Percentiles rank a stretch among this genome's conserved stretches.
phyloP scores from a whole-genome alignment of 768 basidiomycete species.

The Tricholoma bakamatsutake region DNA sequence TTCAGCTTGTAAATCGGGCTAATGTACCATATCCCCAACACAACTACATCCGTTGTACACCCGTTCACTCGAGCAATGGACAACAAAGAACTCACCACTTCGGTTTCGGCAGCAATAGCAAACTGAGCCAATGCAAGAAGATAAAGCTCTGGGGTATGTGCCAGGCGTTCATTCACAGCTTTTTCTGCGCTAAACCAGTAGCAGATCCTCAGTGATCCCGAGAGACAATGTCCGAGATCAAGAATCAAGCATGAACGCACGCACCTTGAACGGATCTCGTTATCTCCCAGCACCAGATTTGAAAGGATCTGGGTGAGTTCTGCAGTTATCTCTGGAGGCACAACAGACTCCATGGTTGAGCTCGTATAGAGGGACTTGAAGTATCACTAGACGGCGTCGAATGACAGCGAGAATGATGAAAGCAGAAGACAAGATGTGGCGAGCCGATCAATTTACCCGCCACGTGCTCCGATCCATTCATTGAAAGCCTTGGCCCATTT shows the following conservation, averaged over 20 bases:
- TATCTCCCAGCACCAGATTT: slow-evolving; percentile 80
- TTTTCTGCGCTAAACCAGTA: slow-evolving; percentile 55
- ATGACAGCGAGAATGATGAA: background rate
- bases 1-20: too few relatives aligned
- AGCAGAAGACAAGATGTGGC: background rate
- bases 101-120: slow-evolving; percentile 69
- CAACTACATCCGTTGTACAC: background rate
- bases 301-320: slow-evolving; percentile 82
- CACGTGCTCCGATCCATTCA: background rate
- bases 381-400: background rate
- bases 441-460: background rate
- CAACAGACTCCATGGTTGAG: slow-evolving; percentile 39
- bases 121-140: slow-evolving; percentile 76
- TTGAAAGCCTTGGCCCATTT: too few relatives aligned
- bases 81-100: slow-evolving; percentile 53
- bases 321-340: slow-evolving; percentile 62
- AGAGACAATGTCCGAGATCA: background rate
- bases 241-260: slow-evolving; percentile 9
- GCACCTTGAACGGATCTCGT: slow-evolving; percentile 71
- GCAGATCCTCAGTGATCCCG: background rate
- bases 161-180: slow-evolving; percentile 74
- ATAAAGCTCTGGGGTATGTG: slow-evolving; percentile 74
- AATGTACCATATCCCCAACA: too few relatives aligned
- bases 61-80: background rate
- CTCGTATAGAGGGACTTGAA: background rate